Base-by-base conservation (phyloP, 768 basidiomycete genomes). In the Coprinopsis marcescibilis region DNA sequence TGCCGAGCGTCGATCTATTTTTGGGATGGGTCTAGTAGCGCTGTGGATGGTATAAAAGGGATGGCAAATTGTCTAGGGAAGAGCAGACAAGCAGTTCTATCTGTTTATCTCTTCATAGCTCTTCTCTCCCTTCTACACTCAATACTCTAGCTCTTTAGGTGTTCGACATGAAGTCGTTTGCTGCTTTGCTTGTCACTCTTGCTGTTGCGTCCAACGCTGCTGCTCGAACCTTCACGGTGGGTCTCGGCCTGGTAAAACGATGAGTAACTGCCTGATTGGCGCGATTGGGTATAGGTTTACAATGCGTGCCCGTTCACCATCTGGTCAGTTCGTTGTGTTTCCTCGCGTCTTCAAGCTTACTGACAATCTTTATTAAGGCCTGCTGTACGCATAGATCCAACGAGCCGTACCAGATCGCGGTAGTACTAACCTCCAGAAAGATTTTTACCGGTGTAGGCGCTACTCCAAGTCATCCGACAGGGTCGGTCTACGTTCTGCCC, bases 251-350 rank as follows among this genome's bases (percentile, higher is more conserved):
- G n/a, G n/a, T n/a, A n/a, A n/a, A 19, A 7, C 21, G n/a, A 40
- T 35, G 7, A 30, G 4, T 1, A 19, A 11, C 26, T n/a, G 20
- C 14, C 11, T 36, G 33, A 3, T 38, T 46, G 11, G 30, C 1
- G 19, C 40, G 11, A 34, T 29, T n/a, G 8, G 8, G 8, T 32
- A 8, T 20, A 70, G 69, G 75, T 80, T 20, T 68, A 70, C 56
- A 85, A 85, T 63, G 69, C 63, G 2, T 85, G 83, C 55, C 73
- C 80, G 0, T 85, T 81, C 62, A 85, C 81, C 3, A 72, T 85
- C 50, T 85, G 83, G 83, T 82, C 55, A 45, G 68, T 43, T 4
- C 6, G 17, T 13, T 36, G 15, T 17, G 12, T 36, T 32, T 32
- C 14, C 12, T 17, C n/a, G 10, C 19, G 23, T 24, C n/a, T 12